Percentiles rank a stretch among this genome's conserved stretches.
These are phyloP conservation scores for Furcasterigmium furcatum DNA, from an alignment of 2,329 filamentous ascomycete species.

Conservation along the genomic window DNA sequence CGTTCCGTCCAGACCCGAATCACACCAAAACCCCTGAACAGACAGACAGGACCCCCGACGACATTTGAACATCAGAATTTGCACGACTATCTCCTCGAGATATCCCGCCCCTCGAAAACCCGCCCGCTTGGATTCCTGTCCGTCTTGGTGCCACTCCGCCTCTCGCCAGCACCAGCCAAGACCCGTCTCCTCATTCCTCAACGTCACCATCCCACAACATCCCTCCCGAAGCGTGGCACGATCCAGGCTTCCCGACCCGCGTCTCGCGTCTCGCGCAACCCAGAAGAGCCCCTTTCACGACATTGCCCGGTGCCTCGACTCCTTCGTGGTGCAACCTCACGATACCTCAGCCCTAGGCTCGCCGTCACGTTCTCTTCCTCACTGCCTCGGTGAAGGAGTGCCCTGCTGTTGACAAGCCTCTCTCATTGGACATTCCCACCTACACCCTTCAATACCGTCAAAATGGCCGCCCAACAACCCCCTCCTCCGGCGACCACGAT, in stretches of 20 bases:
- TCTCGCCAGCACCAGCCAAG: neutral
- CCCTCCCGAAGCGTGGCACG: neutral
- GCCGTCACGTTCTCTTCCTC: neutral
- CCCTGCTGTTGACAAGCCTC: too few relatives aligned
- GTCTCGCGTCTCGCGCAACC: neutral
- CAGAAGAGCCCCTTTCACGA: too few relatives aligned
- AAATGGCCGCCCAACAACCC: too few relatives aligned
- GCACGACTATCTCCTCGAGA: neutral
- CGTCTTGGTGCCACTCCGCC: neutral
- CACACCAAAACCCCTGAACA: neutral
- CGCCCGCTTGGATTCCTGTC: neutral
- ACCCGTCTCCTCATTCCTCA: neutral
- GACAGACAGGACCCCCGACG: neutral
- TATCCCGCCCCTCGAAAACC: neutral
- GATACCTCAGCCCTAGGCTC: neutral
- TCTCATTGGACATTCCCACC: too few relatives aligned
- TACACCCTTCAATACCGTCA: too few relatives aligned
- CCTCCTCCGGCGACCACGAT: conserved; percentile 40
- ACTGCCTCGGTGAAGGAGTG: neutral
- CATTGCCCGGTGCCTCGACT: neutral
- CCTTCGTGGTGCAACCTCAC: neutral
- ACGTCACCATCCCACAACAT: neutral
- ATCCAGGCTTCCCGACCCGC: neutral
- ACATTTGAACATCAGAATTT: neutral
- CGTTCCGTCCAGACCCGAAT: too few relatives aligned